phyloP scores from a whole-genome alignment of 805 yeast genomes.

The Kodamaea leandrae region DNA sequence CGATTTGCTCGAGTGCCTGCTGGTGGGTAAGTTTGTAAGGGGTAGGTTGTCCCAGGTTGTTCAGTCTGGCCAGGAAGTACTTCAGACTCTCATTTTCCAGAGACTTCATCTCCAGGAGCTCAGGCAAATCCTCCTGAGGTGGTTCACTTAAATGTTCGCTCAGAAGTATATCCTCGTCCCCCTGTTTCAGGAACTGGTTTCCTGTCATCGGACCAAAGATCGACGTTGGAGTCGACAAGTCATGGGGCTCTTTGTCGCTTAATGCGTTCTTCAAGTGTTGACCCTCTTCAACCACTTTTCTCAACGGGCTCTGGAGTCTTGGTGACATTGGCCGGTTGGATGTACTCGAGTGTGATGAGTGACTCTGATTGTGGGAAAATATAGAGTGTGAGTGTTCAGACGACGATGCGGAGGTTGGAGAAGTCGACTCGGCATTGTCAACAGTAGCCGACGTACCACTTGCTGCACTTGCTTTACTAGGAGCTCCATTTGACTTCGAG shows the following conservation, averaged over 20 bases:
- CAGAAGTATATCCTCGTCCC: not conserved
- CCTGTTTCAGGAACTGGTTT: not conserved
- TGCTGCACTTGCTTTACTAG: too few relatives aligned
- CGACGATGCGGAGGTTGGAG: too few relatives aligned
- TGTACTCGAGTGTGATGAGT: not conserved
- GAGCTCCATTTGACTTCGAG: too few relatives aligned
- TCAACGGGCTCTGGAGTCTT: conserved; percentile 6
- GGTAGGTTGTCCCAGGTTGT: not conserved
- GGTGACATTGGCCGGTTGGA: not conserved
- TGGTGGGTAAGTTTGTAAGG: conserved; percentile 16
- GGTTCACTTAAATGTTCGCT: too few relatives aligned
- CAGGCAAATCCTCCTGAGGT: too few relatives aligned
- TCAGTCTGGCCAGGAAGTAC: too few relatives aligned
- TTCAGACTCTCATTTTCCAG: too few relatives aligned
- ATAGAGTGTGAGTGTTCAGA: too few relatives aligned
- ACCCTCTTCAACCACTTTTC: not conserved
- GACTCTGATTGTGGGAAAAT: too few relatives aligned
- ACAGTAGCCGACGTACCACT: too few relatives aligned
- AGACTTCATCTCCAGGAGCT: too few relatives aligned
- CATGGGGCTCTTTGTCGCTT: not conserved
- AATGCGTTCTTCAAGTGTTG: not conserved
- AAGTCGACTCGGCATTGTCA: too few relatives aligned
- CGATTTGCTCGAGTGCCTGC: conserved; percentile 27
- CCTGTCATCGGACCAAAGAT: not conserved
- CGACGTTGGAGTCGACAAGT: not conserved